These are phyloP conservation scores for sunflower (Helianthus annuus) DNA, from an alignment of 129 eudicot genomes.

Conservation along the genomic window DNA sequence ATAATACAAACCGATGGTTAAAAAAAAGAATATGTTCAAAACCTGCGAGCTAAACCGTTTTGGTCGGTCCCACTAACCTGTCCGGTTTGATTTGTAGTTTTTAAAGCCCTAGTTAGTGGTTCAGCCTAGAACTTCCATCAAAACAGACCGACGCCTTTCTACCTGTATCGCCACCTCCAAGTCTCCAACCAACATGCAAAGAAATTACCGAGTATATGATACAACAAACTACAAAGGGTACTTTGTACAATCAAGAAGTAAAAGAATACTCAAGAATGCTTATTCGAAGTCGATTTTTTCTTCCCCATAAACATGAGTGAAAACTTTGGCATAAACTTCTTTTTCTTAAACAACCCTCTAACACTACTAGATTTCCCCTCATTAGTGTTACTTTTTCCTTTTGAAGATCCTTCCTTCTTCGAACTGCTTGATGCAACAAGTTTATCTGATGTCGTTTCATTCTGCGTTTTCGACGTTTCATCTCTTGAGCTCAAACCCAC, in stretches of 20 bases:
- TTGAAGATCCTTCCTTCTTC: conserved; percentile 11
- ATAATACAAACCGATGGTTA: too few relatives aligned
- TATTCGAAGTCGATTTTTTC: conserved; percentile 37
- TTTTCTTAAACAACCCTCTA: conserved; percentile 47
- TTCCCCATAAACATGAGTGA: conserved; percentile 53
- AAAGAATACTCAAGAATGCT: conserved; percentile 15
- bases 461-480: conserved; percentile 47
- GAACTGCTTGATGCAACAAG: conserved; percentile 20
- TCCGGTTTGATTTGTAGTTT: too few relatives aligned
- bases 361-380: conserved; percentile 43
- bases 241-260: not conserved
- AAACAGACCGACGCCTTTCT: not conserved
- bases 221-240: conserved; percentile 19
- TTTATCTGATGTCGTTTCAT: conserved; percentile 22
- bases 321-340: conserved; percentile 59
- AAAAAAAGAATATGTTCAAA: too few relatives aligned
- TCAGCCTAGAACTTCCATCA: too few relatives aligned
- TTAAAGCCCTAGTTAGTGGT: too few relatives aligned
- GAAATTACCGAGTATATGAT: not conserved
- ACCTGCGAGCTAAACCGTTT: too few relatives aligned
- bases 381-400: conserved; percentile 30
- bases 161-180: not conserved
- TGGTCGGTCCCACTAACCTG: too few relatives aligned
- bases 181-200: not conserved
- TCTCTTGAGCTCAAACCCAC: conserved; percentile 33